phyloP scores from a whole-genome alignment of 495 filamentous ascomycete genomes.

The Evansstolkia leycettana region DNA sequence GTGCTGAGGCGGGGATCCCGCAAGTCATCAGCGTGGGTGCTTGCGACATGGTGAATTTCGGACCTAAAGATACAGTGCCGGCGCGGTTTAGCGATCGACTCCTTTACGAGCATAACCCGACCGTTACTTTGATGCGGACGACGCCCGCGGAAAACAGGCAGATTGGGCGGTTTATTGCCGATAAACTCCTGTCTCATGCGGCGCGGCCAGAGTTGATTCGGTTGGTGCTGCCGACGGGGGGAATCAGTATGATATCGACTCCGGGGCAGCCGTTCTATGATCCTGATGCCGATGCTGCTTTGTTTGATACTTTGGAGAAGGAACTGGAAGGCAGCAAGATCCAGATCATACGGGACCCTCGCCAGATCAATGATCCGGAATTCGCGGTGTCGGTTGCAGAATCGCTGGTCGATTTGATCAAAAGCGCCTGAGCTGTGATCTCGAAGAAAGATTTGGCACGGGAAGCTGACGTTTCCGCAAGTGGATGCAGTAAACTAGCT shows the following conservation, averaged over 20 bases:
- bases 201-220: constrained; percentile 25
- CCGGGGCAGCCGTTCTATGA: constrained; percentile 29
- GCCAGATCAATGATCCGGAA: constrained; percentile 32
- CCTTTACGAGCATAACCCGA: constrained; percentile 52
- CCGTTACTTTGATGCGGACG: constrained; percentile 53
- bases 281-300: constrained; percentile 27
- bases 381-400: constrained; percentile 23
- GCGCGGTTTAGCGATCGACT: constrained; percentile 23
- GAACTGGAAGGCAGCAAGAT: constrained; percentile 27
- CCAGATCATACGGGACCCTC: constrained; percentile 17
- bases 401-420: constrained; percentile 9
- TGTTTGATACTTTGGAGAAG: constrained; percentile 32
- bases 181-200: constrained; percentile 29
- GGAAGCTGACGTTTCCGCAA: no score
- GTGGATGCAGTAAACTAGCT: no score
- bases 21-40: constrained; percentile 53
- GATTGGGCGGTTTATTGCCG: constrained; percentile 40
- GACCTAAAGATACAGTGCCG: constrained; percentile 41
- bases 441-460: no score
- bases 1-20: constrained; percentile 41
- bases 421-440: no score
- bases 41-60: constrained; percentile 60
- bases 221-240: constrained; percentile 45
- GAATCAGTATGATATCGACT: constrained; percentile 31
- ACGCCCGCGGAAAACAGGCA: constrained; percentile 36